Evolutionary conservation across 1,284 basidiomycete species (phyloP).

Genomic region (Butyriboletus appendiculatus): DNA sequence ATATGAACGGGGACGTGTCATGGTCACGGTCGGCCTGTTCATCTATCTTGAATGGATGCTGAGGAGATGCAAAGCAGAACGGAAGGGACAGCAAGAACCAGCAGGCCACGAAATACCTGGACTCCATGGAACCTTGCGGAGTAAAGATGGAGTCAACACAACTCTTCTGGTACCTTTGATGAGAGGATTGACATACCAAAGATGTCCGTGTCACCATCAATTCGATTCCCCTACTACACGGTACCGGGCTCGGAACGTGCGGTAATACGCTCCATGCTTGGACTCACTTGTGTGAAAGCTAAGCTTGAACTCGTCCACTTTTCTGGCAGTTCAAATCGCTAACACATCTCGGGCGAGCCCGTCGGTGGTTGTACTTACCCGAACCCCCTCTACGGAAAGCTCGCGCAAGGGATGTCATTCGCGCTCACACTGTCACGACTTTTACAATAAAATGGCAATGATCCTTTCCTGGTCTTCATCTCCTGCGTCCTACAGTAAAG

Average conservation of each 20-base stretch:
- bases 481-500: background rate
- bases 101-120: background rate
- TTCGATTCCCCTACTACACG: too few species aligned
- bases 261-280: too few species aligned
- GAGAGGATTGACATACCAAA: background rate
- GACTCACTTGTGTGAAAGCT: too few species aligned
- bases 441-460: background rate
- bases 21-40: slow-evolving; percentile 6
- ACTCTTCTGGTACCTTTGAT: too few species aligned
- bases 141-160: too few species aligned
- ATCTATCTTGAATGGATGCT: background rate
- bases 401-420: background rate
- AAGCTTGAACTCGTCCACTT: background rate
- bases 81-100: background rate
- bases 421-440: background rate
- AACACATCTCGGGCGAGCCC: too few species aligned
- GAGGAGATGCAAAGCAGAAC: background rate
- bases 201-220: too few species aligned
- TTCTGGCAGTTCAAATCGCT: background rate
- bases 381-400: background rate
- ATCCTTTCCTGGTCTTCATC: background rate
- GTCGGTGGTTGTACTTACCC: too few species aligned
- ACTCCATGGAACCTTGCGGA: background rate
- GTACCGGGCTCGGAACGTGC: too few species aligned
- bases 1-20: slow-evolving; percentile 14